Conservation (phyloP, 2,329 filamentous ascomycete species). For the Botryosphaeria dothidea region DNA sequence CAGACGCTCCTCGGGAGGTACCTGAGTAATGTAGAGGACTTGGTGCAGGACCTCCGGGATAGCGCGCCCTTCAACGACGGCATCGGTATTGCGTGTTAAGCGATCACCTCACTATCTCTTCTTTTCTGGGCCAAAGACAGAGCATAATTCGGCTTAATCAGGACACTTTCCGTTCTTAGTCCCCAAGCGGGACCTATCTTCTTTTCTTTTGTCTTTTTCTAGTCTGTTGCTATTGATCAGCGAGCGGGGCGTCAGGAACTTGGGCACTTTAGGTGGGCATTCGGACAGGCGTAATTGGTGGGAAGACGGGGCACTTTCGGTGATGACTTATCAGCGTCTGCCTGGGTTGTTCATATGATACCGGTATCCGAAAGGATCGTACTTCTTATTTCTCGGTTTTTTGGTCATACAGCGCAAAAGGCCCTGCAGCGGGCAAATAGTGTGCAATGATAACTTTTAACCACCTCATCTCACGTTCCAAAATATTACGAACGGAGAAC, state of each 20-base stretch:
- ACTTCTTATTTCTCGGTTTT: neutral
- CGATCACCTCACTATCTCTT: neutral
- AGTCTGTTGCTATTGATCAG: neutral
- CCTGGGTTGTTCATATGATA: neutral
- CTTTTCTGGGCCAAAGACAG: neutral
- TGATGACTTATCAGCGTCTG: neutral
- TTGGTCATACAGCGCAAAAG: neutral
- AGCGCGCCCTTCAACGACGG: slow-evolving; percentile 59
- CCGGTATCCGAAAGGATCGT: slow-evolving; percentile 12
- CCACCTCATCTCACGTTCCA: neutral
- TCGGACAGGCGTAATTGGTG: neutral
- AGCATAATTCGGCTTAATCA: neutral
- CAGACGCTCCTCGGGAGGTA: slow-evolving; percentile 75
- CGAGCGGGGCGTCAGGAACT: neutral
- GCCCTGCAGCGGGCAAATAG: neutral
- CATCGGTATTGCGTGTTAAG: neutral
- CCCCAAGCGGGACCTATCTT: neutral
- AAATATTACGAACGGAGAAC: neutral
- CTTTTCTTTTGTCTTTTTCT: neutral
- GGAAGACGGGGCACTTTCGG: neutral
- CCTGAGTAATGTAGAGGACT: slow-evolving; percentile 72
- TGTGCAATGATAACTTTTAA: slow-evolving; percentile 1
- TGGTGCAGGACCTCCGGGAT: slow-evolving; percentile 81
- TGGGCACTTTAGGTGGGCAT: neutral
- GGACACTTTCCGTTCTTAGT: neutral